phyloP scores from a whole-genome alignment of 2,329 filamentous ascomycete genomes.

The Apiospora arundinis region DNA sequence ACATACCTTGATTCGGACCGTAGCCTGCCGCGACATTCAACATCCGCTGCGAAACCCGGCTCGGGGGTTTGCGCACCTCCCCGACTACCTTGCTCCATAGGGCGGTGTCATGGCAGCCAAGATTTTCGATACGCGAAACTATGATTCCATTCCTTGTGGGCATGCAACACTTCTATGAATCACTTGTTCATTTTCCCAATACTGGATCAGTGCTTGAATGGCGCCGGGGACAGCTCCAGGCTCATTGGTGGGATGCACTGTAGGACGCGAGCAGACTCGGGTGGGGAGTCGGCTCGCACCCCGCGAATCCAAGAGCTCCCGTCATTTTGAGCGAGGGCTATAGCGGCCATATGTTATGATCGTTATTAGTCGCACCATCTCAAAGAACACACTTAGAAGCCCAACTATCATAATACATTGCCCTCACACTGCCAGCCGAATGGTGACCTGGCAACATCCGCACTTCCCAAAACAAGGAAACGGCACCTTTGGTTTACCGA shows the following conservation, averaged over 20 bases:
- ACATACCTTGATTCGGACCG: background rate
- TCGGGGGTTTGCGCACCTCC: background rate
- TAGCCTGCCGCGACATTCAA: slow-evolving; percentile 5
- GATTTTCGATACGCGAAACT: background rate
- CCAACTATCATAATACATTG: background rate
- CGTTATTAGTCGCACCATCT: slow-evolving; percentile 7
- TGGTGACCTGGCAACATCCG: slow-evolving; percentile 7
- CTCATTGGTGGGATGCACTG: slow-evolving; percentile 4
- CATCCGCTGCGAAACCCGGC: slow-evolving; percentile 5
- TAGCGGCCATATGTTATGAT: slow-evolving; percentile 1
- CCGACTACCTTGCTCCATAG: background rate
- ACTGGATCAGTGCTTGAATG: background rate
- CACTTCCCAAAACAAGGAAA: background rate
- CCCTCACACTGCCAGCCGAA: background rate
- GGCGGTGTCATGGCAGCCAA: background rate
- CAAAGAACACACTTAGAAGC: background rate
- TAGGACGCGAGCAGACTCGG: background rate
- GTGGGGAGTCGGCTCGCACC: background rate
- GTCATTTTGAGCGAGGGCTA: background rate
- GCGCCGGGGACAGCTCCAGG: background rate
- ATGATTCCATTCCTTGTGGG: background rate
- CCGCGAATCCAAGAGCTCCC: background rate
- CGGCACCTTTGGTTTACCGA: background rate
- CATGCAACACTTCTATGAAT: background rate
- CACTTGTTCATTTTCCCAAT: background rate